A percentile compares a stretch with the other conserved stretches of the same genome.
phyloP scores from a whole-genome alignment of 371 early-diverging fungal genomes.

The Mortierella sp. region DNA sequence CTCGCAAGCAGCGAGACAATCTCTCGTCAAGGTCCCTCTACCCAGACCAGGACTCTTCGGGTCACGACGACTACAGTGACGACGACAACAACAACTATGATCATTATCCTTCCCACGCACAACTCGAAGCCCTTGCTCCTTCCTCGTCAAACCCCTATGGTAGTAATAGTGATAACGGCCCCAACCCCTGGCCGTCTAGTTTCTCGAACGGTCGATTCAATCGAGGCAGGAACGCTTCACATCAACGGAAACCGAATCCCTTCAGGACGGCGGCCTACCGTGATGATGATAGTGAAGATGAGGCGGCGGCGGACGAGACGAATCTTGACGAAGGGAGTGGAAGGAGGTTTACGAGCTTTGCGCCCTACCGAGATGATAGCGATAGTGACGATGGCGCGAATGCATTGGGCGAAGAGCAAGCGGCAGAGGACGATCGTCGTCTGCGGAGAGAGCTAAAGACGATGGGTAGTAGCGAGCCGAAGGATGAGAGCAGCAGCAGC shows the following conservation, averaged over 20 bases:
- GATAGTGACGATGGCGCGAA: slow-evolving; percentile 8
- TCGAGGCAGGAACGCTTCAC: slow-evolving; percentile 18
- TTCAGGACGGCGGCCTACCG: slow-evolving; percentile 30
- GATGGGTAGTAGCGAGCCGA: not conserved
- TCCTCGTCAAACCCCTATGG: not conserved
- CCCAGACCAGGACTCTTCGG: slow-evolving; percentile 50
- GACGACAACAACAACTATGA: slow-evolving; percentile 22
- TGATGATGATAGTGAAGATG: slow-evolving; percentile 13
- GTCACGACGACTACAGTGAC: slow-evolving; percentile 40
- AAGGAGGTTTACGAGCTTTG: slow-evolving; percentile 6
- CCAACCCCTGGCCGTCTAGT: slow-evolving; percentile 40
- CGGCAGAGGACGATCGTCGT: not conserved
- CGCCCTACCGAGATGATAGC: slow-evolving; percentile 28
- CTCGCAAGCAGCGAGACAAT: slow-evolving; percentile 51
- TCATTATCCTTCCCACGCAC: slow-evolving; percentile 12
- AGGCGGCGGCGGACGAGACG: not conserved
- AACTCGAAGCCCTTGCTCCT: slow-evolving; percentile 12
- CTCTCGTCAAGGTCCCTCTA: slow-evolving; percentile 47
- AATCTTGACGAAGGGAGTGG: not conserved
- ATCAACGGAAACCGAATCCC: slow-evolving; percentile 29
- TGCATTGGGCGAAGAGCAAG: not conserved
- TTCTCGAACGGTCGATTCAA: slow-evolving; percentile 35
- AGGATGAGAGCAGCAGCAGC: slow-evolving; percentile 10
- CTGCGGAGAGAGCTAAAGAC: not conserved
- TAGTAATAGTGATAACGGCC: not conserved